These are phyloP conservation scores for Saposhnikovia divaricata DNA, from an alignment of 129 eudicot species.

Conservation along the genomic window DNA sequence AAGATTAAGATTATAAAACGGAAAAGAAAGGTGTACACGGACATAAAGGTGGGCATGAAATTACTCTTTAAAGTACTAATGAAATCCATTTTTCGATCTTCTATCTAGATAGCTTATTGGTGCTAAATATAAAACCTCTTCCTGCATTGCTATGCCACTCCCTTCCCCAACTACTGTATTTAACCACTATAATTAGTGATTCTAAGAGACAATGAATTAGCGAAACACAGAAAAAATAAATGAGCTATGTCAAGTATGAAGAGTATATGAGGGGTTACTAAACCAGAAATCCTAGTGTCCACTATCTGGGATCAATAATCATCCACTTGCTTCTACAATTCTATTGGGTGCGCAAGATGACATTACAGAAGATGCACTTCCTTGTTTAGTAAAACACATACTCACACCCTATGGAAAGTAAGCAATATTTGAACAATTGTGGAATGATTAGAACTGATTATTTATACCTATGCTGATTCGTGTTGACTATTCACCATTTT, in stretches of 20 bases:
- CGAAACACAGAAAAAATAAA: not conserved
- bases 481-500: not conserved
- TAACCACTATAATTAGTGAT: not conserved
- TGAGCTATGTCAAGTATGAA: not conserved
- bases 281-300: not conserved
- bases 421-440: not conserved
- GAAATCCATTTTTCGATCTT: not conserved
- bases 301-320: not conserved
- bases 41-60: not conserved
- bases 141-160: not conserved
- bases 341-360: not conserved
- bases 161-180: not conserved
- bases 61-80: not conserved
- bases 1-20: too few species aligned
- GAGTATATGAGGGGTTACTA: not conserved
- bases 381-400: too few species aligned
- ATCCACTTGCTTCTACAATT: not conserved
- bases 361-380: not conserved
- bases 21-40: not conserved
- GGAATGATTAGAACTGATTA: not conserved
- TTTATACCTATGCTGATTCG: not conserved
- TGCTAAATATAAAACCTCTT: not conserved
- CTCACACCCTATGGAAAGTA: not conserved
- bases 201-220: not conserved
- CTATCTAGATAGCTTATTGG: not conserved